Conservation (phyloP, 129 eudicot species). For the Chrysanthemum makinoi region DNA sequence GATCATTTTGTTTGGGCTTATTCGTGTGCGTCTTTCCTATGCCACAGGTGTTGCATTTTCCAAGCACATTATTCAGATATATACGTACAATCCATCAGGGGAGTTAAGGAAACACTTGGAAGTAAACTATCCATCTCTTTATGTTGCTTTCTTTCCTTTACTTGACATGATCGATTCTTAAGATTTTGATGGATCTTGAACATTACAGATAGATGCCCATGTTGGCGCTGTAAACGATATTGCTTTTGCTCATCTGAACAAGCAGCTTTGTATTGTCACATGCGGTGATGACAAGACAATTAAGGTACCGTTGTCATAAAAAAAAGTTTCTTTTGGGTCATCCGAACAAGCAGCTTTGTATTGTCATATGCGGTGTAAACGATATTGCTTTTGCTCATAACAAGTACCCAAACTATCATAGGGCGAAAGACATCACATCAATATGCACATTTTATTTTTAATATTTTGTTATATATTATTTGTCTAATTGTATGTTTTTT, state of each 20-base stretch:
- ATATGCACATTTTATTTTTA: too few species aligned
- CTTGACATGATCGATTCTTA: not conserved
- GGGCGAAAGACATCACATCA: too few species aligned
- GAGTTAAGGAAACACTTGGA: slow-evolving; percentile 69
- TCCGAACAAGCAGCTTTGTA: too few species aligned
- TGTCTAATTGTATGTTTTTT: too few species aligned
- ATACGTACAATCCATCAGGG: slow-evolving; percentile 60
- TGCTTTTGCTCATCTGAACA: slow-evolving; percentile 75
- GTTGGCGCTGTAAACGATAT: slow-evolving; percentile 74
- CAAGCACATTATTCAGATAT: slow-evolving; percentile 87
- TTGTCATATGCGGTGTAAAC: too few species aligned
- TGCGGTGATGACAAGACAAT: slow-evolving; percentile 90
- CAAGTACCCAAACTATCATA: too few species aligned
- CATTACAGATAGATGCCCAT: slow-evolving; percentile 73
- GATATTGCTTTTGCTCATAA: too few species aligned
- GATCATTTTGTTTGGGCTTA: not conserved
- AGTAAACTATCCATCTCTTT: slow-evolving; percentile 36
- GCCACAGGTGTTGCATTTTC: slow-evolving; percentile 77
- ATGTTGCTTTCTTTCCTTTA: slow-evolving; percentile 11
- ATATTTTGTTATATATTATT: too few species aligned
- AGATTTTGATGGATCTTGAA: slow-evolving; percentile 18
- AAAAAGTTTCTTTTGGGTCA: slow-evolving; percentile 37
- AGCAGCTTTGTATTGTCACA: slow-evolving; percentile 67
- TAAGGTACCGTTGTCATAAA: slow-evolving; percentile 45
- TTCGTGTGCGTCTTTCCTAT: slow-evolving; percentile 12